Evolutionary conservation across 2,329 filamentous ascomycete species (phyloP).

Genomic region (Xylariaceae sp.): DNA sequence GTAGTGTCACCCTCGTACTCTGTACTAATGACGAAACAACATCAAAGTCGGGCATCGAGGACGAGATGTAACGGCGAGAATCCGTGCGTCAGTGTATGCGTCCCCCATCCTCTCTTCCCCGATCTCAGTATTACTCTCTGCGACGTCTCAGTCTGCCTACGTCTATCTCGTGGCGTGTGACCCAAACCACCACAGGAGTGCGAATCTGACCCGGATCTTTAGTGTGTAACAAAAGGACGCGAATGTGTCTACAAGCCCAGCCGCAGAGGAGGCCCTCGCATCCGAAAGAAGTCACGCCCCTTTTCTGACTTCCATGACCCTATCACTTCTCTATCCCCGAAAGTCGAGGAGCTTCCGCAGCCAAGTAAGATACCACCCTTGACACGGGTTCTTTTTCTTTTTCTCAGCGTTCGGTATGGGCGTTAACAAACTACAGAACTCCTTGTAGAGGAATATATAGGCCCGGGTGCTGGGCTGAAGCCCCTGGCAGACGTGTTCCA

Average conservation of each 20-base stretch:
- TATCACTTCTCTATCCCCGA: conserved; percentile 25
- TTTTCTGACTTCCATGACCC: conserved; percentile 28
- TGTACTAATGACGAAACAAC: conserved; percentile 17
- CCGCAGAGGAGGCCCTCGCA: conserved; percentile 39
- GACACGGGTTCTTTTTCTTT: background rate
- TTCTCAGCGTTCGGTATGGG: background rate
- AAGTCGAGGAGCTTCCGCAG: conserved; percentile 30
- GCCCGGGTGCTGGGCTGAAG: conserved; percentile 44
- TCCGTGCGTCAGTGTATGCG: conserved; percentile 40
- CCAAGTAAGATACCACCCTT: conserved; percentile 26
- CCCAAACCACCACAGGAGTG: conserved; percentile 8
- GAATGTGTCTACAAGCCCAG: conserved; percentile 41
- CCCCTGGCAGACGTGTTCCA: conserved; percentile 40
- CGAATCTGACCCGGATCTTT: conserved; percentile 16
- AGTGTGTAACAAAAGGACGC: conserved; percentile 38
- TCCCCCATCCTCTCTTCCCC: conserved; percentile 2
- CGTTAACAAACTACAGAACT: conserved; percentile 19
- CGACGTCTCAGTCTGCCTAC: conserved; percentile 1
- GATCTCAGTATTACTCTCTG: conserved; percentile 3
- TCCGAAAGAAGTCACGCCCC: conserved; percentile 36
- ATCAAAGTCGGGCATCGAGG: conserved; percentile 38
- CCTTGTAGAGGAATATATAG: conserved; percentile 37
- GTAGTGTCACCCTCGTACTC: conserved; percentile 21
- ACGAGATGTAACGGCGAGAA: conserved; percentile 43
- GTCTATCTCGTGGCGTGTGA: conserved; percentile 7